Percentiles rank a stretch among this genome's conserved stretches.
Evolutionary conservation across 345 rosid genomes (phyloP).

Genomic region (Populus euphratica): DNA sequence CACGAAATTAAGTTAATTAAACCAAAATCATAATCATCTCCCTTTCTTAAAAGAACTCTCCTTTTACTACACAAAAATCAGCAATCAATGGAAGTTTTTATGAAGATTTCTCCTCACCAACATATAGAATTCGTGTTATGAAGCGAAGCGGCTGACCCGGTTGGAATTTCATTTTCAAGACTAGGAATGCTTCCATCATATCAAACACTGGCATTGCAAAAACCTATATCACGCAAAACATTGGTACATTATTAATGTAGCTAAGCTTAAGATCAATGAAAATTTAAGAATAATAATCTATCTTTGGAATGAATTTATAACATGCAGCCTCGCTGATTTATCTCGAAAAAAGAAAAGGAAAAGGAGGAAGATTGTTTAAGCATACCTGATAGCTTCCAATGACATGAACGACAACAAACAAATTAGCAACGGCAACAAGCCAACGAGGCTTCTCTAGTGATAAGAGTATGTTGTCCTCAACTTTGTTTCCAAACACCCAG

Average conservation of each 20-base stretch:
- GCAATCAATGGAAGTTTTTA: background rate
- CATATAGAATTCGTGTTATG: constrained; percentile 39
- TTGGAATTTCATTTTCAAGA: constrained; percentile 44
- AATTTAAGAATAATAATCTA: too few relatives aligned
- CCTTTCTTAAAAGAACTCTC: too few relatives aligned
- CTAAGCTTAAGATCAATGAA: too few relatives aligned
- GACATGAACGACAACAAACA: constrained; percentile 63
- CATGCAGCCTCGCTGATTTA: background rate
- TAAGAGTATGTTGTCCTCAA: constrained; percentile 55
- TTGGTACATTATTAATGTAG: background rate
- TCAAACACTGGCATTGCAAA: constrained; percentile 68
- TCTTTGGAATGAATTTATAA: background rate
- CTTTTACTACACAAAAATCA: background rate
- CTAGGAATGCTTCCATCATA: constrained; percentile 51
- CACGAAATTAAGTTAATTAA: background rate
- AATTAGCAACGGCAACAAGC: constrained; percentile 51
- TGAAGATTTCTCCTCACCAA: constrained; percentile 38
- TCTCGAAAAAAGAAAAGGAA: background rate
- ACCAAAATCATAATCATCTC: background rate
- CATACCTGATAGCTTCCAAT: constrained; percentile 71
- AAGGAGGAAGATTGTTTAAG: background rate
- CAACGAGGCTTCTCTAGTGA: constrained; percentile 60
- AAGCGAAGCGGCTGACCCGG: constrained; percentile 52
- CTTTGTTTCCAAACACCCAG: constrained; percentile 47
- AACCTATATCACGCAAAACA: constrained; percentile 26